Conservation (phyloP, 179 eudicot genomes). For the Amaranthus tricolor region DNA sequence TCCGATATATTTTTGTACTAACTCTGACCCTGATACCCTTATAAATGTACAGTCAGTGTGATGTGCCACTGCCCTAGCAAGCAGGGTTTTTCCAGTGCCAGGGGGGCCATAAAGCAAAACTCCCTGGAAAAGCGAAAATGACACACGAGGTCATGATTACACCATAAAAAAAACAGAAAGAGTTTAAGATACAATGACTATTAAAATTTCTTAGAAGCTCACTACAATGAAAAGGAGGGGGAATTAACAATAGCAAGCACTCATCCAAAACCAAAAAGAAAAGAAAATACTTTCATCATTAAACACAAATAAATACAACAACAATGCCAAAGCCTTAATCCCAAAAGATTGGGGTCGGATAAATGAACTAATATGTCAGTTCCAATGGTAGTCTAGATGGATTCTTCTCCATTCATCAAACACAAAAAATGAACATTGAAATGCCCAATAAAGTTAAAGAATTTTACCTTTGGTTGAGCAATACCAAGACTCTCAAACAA, state of each 20-base stretch:
- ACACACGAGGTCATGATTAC: background rate
- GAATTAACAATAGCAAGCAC: background rate
- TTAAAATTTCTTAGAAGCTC: background rate
- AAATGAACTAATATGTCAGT: too few relatives aligned
- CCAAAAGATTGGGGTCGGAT: too few relatives aligned
- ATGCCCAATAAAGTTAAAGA: background rate
- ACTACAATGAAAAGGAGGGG: background rate
- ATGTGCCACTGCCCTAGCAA: slow-evolving; percentile 92
- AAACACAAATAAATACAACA: background rate
- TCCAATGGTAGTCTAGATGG: background rate
- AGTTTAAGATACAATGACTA: background rate
- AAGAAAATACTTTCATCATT: background rate
- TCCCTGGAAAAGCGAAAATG: slow-evolving; percentile 37
- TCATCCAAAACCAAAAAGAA: background rate
- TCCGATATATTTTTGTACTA: slow-evolving; percentile 93
- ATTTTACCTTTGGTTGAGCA: slow-evolving; percentile 87
- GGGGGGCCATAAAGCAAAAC: slow-evolving; percentile 92
- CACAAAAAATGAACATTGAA: background rate
- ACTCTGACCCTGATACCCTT: slow-evolving; percentile 85
- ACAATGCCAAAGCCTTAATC: background rate
- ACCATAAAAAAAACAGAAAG: background rate
- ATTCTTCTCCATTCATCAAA: background rate
- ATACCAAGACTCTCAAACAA: slow-evolving; percentile 92
- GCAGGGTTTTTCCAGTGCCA: slow-evolving; percentile 83
- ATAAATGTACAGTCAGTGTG: slow-evolving; percentile 88